These are phyloP conservation scores for Mycena haematopus DNA, from an alignment of 768 basidiomycete genomes.

Conservation along the genomic window DNA sequence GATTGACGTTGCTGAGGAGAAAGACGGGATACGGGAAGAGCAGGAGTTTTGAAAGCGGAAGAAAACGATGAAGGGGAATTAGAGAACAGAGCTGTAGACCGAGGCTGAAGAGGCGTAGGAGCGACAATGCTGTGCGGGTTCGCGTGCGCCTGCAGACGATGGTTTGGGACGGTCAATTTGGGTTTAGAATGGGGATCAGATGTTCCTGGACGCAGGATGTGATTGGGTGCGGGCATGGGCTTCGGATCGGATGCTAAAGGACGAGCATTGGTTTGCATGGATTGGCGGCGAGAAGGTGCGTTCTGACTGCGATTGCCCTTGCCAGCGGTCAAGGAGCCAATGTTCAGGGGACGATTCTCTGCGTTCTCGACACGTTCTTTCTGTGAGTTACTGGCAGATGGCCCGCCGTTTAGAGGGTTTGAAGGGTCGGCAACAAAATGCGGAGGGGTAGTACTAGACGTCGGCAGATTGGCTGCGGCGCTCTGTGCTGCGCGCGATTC, in stretches of 20 bases:
- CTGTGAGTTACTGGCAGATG: background rate
- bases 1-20: constrained; percentile 10
- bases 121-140: constrained; percentile 18
- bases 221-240: background rate
- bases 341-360: constrained; percentile 17
- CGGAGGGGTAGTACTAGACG: background rate
- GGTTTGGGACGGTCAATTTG: constrained; percentile 14
- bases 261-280: constrained; percentile 18
- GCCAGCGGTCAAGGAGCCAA: constrained; percentile 14
- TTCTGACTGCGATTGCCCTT: constrained; percentile 16
- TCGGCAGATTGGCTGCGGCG: background rate
- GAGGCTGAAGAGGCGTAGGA: constrained; percentile 21
- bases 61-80: constrained; percentile 2
- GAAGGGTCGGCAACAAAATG: constrained; percentile 24
- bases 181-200: constrained; percentile 22
- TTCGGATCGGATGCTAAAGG: constrained; percentile 11
- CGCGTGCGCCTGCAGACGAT: constrained; percentile 19
- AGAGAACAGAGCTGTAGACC: constrained; percentile 19
- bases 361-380: constrained; percentile 9
- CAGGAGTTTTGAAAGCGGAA: constrained; percentile 22
- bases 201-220: constrained; percentile 8
- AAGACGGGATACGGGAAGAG: constrained; percentile 7
- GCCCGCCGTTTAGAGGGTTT: constrained; percentile 24
- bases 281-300: constrained; percentile 20
- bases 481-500: constrained; percentile 15